phyloP scores from a whole-genome alignment of 805 yeast genomes.

The Candida ulmi region DNA sequence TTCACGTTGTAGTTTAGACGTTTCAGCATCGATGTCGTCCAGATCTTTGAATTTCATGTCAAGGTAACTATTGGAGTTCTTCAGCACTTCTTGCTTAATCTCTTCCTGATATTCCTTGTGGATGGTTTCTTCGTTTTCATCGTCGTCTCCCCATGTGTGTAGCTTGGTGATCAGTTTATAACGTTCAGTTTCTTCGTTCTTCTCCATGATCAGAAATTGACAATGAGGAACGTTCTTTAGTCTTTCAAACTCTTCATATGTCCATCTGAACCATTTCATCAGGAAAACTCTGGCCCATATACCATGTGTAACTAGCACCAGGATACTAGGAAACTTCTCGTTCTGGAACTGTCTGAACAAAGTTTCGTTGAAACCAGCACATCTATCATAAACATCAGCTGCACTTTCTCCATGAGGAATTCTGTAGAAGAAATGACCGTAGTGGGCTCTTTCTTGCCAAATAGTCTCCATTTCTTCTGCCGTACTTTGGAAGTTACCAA shows the following conservation, averaged over 20 bases:
- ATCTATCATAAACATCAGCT: conserved; percentile 90
- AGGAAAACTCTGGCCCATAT: conserved; percentile 90
- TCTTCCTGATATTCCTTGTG: conserved; percentile 12
- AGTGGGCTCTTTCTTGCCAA: conserved; percentile 79
- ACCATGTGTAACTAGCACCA: conserved; percentile 88
- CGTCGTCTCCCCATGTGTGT: conserved; percentile 63
- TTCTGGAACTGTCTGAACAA: conserved; percentile 72
- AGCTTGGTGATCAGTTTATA: conserved; percentile 57
- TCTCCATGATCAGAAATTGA: conserved; percentile 73
- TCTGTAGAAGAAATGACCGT: conserved; percentile 84
- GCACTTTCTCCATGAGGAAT: conserved; percentile 95
- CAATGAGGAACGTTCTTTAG: conserved; percentile 83
- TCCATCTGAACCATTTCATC: conserved; percentile 95
- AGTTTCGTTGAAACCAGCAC: conserved; percentile 86
- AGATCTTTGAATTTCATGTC: conserved; percentile 9
- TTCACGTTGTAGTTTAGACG: conserved; percentile 28
- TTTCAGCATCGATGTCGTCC: conserved; percentile 16
- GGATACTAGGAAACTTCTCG: conserved; percentile 69
- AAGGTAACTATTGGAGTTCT: conserved; percentile 21
- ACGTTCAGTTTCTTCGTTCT: conserved; percentile 39
- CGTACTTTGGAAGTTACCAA: conserved; percentile 85
- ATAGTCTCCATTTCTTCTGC: conserved; percentile 72
- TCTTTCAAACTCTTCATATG: conserved; percentile 82
- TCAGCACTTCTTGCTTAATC: conserved; percentile 17
- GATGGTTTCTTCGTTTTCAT: conserved; percentile 9